These are phyloP conservation scores for Podila minutissima DNA, from an alignment of 192 early-diverging fungal genomes.

Conservation along the genomic window DNA sequence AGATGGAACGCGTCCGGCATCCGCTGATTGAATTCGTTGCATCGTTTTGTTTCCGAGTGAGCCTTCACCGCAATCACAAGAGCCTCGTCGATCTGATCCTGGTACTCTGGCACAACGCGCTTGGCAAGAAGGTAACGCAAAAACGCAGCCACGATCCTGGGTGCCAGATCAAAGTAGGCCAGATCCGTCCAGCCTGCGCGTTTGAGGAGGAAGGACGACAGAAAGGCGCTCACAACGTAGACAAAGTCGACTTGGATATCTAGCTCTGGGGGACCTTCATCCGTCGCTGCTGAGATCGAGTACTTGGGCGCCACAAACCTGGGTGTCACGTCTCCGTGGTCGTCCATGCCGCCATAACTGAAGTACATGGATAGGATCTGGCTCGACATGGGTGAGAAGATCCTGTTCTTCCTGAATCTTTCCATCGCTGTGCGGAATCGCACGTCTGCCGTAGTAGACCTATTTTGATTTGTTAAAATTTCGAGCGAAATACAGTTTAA, in stretches of 20 bases:
- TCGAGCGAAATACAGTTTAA: neutral
- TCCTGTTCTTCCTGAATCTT: slow-evolving; percentile 32
- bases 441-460: slow-evolving; percentile 5
- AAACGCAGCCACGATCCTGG: slow-evolving; percentile 26
- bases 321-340: neutral
- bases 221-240: slow-evolving; percentile 23
- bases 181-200: slow-evolving; percentile 15
- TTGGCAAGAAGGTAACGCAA: slow-evolving; percentile 19
- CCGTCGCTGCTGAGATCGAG: neutral
- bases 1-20: slow-evolving; percentile 20
- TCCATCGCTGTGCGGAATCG: slow-evolving; percentile 39
- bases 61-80: slow-evolving; percentile 14
- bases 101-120: slow-evolving; percentile 33
- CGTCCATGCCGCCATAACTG: slow-evolving; percentile 33
- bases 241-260: slow-evolving; percentile 18
- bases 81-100: slow-evolving; percentile 5
- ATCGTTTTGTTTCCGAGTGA: slow-evolving; percentile 11
- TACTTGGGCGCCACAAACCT: neutral
- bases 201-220: slow-evolving; percentile 20
- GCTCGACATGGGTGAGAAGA: slow-evolving; percentile 10
- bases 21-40: slow-evolving; percentile 19
- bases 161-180: slow-evolving; percentile 19
- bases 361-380: slow-evolving; percentile 31
- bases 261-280: neutral
- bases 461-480: neutral